These are phyloP conservation scores for Lecanosticta acicola DNA, from an alignment of 2,329 filamentous ascomycete genomes.

Conservation along the genomic window DNA sequence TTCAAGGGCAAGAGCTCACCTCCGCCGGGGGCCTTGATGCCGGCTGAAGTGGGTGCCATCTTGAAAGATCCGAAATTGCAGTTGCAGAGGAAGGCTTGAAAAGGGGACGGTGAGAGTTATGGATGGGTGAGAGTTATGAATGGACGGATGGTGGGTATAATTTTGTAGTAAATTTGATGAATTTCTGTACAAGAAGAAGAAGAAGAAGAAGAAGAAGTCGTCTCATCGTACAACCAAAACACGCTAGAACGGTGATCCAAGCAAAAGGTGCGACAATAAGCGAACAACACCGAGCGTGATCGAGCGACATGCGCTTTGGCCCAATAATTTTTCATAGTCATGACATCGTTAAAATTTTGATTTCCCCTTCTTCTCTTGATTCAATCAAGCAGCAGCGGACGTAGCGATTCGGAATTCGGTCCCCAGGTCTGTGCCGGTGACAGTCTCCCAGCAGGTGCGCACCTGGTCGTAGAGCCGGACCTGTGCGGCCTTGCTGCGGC, in stretches of 20 bases:
- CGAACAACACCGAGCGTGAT: too few relatives aligned
- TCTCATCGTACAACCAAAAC: too few relatives aligned
- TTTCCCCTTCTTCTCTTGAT: too few relatives aligned
- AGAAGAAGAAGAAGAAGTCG: too few relatives aligned
- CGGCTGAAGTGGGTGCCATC: constrained; percentile 51
- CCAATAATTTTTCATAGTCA: too few relatives aligned
- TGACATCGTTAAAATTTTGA: too few relatives aligned
- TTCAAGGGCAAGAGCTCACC: constrained; percentile 62
- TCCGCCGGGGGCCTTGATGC: constrained; percentile 56
- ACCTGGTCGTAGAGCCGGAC: constrained; percentile 16
- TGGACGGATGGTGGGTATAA: too few relatives aligned
- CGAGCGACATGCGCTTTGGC: too few relatives aligned
- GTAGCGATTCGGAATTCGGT: constrained; percentile 10
- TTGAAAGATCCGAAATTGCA: constrained; percentile 39
- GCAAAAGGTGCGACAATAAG: too few relatives aligned
- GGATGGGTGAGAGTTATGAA: background rate
- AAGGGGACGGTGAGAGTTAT: background rate
- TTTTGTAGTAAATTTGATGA: background rate
- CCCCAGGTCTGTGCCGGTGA: constrained; percentile 12
- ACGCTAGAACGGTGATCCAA: too few relatives aligned
- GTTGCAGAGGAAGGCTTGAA: constrained; percentile 24
- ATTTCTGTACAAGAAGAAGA: too few relatives aligned
- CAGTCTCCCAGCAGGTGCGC: constrained; percentile 10
- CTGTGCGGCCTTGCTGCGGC: constrained; percentile 15
- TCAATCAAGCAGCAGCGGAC: too few relatives aligned